Evolutionary conservation across 352 stramenopile genomes (phyloP).

Genomic region (Phytophthora sojae): DNA sequence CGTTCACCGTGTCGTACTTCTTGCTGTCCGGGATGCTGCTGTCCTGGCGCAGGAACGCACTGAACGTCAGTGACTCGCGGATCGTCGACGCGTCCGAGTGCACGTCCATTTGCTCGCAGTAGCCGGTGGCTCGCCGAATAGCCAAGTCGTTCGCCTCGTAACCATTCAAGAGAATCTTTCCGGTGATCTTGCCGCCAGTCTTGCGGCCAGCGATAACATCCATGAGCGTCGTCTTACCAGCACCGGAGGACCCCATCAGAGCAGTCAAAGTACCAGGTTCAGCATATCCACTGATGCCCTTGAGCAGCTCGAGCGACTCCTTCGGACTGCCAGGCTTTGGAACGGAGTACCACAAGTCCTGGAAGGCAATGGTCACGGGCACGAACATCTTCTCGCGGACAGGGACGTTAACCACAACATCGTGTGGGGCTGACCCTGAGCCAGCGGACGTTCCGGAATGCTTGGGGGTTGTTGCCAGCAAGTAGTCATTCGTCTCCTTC

Average conservation of each 20-base stretch:
- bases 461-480: constrained; percentile 24
- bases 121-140: constrained; percentile 53
- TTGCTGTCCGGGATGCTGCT: constrained; percentile 28
- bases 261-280: constrained; percentile 75
- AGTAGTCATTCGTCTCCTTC: constrained; percentile 18
- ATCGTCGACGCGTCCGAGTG: constrained; percentile 87
- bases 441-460: constrained; percentile 17
- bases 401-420: constrained; percentile 16
- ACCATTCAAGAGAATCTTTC: constrained; percentile 60
- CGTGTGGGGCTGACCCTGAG: constrained; percentile 1
- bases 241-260: constrained; percentile 82
- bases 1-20: constrained; percentile 45
- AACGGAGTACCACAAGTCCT: constrained; percentile 47
- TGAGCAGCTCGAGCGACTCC: constrained; percentile 55
- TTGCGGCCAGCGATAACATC: constrained; percentile 24
- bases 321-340: constrained; percentile 38
- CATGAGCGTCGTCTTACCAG: too few relatives aligned
- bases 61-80: constrained; percentile 59
- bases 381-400: constrained; percentile 28
- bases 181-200: constrained; percentile 63
- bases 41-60: constrained; percentile 37
- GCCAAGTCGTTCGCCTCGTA: constrained; percentile 48
- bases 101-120: constrained; percentile 85
- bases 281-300: constrained; percentile 49
- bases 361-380: constrained; percentile 41